Evolutionary conservation across 352 stramenopile genomes (phyloP).

Genomic region (Globisporangium takayamanum): DNA sequence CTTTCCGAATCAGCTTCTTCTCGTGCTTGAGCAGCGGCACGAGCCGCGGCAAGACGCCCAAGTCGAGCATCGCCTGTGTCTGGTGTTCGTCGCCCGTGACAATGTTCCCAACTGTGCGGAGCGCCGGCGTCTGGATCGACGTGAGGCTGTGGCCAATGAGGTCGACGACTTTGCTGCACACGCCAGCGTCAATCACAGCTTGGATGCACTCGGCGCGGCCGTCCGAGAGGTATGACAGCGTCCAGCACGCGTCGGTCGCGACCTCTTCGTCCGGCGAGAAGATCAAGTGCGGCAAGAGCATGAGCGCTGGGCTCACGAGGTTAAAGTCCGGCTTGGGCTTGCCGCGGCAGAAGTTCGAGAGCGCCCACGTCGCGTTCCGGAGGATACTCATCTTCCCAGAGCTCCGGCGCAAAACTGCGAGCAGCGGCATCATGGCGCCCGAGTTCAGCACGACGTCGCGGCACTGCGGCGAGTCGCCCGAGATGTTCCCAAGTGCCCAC

Average conservation of each 20-base stretch:
- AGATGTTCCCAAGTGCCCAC: conserved; percentile 99
- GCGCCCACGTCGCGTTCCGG: conserved; percentile 99
- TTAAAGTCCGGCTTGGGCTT: conserved; percentile 66
- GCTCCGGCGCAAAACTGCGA: conserved; percentile 40
- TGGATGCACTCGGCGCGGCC: conserved; percentile 99
- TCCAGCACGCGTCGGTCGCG: conserved; percentile 99
- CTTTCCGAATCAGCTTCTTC: conserved; percentile 99
- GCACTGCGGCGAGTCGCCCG: conserved; percentile 95
- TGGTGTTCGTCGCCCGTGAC: conserved; percentile 98
- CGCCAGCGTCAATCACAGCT: conserved; percentile 95
- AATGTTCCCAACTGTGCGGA: conserved; percentile 96
- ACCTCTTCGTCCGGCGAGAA: conserved; percentile 98
- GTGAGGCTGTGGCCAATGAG: conserved; percentile 82
- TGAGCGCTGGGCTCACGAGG: conserved; percentile 90
- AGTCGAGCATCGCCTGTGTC: conserved; percentile 98
- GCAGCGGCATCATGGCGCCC: conserved; percentile 91
- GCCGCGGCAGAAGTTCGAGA: conserved; percentile 98
- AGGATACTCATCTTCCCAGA: conserved; percentile 83
- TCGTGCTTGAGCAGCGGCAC: conserved; percentile 90
- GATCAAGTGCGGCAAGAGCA: conserved; percentile 95
- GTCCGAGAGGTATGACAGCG: conserved; percentile 97
- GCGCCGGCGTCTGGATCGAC: conserved; percentile 76
- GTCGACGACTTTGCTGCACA: conserved; percentile 95
- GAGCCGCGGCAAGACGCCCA: conserved; percentile 95
- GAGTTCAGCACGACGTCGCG: conserved; percentile 93